Conservation (phyloP, 441 rosid species). For the Croton setiger region DNA sequence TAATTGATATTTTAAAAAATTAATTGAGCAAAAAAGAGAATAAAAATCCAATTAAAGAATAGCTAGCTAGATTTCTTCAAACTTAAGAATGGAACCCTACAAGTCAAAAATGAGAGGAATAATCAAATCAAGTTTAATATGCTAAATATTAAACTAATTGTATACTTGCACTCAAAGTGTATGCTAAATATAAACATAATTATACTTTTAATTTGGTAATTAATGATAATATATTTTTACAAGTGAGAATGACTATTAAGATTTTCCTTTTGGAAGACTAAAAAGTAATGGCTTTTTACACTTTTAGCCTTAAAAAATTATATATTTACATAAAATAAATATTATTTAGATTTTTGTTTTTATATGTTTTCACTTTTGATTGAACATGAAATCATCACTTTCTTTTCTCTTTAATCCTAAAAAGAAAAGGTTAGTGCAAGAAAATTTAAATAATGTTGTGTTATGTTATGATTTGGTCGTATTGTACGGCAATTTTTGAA, state of each 20-base stretch:
- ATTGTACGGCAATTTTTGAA: not conserved
- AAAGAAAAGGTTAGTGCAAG: not conserved
- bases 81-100: not conserved
- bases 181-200: not conserved
- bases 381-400: not conserved
- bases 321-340: too few relatives aligned
- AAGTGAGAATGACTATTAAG: too few relatives aligned
- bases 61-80: conserved; percentile 1
- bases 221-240: too few relatives aligned
- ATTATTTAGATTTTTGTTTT: not conserved
- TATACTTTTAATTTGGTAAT: too few relatives aligned
- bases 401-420: not conserved
- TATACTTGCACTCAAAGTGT: not conserved
- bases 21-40: not conserved
- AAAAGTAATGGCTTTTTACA: too few relatives aligned
- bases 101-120: not conserved
- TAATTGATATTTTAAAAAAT: too few relatives aligned
- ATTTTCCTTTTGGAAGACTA: too few relatives aligned
- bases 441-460: not conserved
- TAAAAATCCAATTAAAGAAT: not conserved
- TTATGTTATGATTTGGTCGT: conserved; percentile 3
- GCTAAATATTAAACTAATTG: not conserved
- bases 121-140: not conserved
- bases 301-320: too few relatives aligned
- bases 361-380: not conserved